Percentiles rank a stretch among this genome's conserved stretches.
Conservation (phyloP, 805 yeast species). For the Wickerhamomyces chaumierensis region DNA sequence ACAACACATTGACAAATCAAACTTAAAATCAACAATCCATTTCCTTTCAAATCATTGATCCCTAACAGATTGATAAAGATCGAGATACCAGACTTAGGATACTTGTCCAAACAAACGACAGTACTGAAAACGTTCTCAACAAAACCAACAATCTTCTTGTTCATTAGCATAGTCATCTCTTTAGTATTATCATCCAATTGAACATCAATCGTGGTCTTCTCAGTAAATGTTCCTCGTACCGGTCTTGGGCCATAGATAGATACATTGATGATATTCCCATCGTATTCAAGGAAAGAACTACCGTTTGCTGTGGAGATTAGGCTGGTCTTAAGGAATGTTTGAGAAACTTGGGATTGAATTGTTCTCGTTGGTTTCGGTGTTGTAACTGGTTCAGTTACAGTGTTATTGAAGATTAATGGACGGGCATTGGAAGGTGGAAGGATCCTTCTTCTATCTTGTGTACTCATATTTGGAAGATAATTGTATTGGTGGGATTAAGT, state of each 20-base stretch:
- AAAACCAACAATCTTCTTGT: constrained; percentile 33
- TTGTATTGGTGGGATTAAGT: no score
- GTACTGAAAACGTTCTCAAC: constrained; percentile 26
- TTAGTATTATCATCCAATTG: constrained; percentile 25
- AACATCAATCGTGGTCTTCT: constrained; percentile 55
- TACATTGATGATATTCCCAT: constrained; percentile 34
- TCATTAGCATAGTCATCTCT: constrained; percentile 20
- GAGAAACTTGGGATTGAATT: constrained; percentile 20
- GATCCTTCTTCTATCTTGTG: constrained; percentile 69
- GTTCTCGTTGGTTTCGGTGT: constrained; percentile 8
- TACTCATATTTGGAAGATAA: constrained; percentile 3
- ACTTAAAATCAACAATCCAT: constrained; percentile 21
- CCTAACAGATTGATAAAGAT: constrained; percentile 60
- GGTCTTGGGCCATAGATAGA: constrained; percentile 89
- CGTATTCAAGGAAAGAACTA: constrained; percentile 67
- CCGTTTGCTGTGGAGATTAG: constrained; percentile 67
- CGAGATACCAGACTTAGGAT: constrained; percentile 86
- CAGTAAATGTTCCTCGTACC: constrained; percentile 57
- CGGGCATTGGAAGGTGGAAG: constrained; percentile 67
- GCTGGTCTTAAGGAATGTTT: constrained; percentile 50
- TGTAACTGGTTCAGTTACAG: constrained; percentile 12
- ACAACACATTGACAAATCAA: constrained; percentile 37
- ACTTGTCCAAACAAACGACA: constrained; percentile 41
- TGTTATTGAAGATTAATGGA: constrained; percentile 38
- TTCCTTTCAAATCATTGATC: constrained; percentile 20